phyloP scores from a whole-genome alignment of 208 protist genomes.

The Crithidia expoeki region DNA sequence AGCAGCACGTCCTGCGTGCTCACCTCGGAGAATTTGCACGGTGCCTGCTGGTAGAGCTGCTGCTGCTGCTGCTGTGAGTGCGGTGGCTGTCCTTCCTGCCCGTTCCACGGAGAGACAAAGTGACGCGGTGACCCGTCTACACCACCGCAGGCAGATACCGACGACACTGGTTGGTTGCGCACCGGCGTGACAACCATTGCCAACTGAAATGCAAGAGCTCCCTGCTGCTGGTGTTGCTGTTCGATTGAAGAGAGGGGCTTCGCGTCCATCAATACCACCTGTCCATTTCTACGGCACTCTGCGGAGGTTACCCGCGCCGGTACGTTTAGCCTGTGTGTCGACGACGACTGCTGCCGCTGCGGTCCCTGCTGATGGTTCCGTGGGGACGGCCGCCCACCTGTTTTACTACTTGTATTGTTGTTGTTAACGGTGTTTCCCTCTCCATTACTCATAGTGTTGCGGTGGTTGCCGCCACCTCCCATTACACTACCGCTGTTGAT shows the following conservation, averaged over 20 bases:
- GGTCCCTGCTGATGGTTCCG: background rate
- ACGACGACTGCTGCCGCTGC: constrained; percentile 8
- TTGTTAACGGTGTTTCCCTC: background rate
- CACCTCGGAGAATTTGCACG: background rate
- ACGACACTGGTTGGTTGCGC: background rate
- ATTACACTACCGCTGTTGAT: background rate
- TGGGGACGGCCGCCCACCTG: background rate
- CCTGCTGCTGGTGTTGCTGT: background rate
- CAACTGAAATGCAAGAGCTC: background rate
- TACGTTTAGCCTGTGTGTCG: background rate
- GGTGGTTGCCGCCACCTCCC: background rate
- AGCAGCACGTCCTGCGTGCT: background rate
- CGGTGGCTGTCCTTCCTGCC: background rate
- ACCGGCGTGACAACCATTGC: background rate
- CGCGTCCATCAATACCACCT: constrained; percentile 21
- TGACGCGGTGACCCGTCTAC: background rate
- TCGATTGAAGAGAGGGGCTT: background rate
- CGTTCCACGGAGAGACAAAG: background rate
- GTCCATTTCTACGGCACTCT: constrained; percentile 9
- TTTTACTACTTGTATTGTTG: background rate
- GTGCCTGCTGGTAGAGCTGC: background rate
- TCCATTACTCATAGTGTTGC: background rate
- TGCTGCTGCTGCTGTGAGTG: background rate
- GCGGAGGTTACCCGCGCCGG: background rate
- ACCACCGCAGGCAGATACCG: background rate